Evolutionary conservation across 495 filamentous ascomycete species (phyloP), one percentile per base, ranked within the genome.

Genomic region (Amniculicola lignicola): DNA sequence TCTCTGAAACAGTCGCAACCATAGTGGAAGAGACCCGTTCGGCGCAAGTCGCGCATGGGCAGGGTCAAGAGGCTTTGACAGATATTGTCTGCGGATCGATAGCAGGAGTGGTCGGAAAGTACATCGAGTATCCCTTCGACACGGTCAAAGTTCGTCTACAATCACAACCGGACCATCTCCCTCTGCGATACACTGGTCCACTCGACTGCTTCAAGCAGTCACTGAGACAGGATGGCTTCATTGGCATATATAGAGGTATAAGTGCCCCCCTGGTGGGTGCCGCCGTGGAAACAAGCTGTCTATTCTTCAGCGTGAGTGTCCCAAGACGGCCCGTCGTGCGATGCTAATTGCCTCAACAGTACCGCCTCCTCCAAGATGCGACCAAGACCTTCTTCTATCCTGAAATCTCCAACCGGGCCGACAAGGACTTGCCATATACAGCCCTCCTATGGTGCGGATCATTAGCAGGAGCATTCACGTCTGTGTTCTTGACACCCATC

Each of bases 71-170:
- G 37, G 70, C 69, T 10, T n/a, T 72, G 18, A 66, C 70, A 52
- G 69, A 72, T 37, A 65, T 74, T 28, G 54, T 61, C 11, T 74
- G 69, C 54, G 71, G 71, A 23, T 67, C 65, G 22, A 69, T 82
- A 21, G 91, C 91, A 35, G 94, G 94, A 54, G 84, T 93, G 51
- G 86, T 87, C 19, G 94, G 93, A 56, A 99, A 99, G 75, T 82
- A 88, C 58, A 89, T 99, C 64, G 94, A 99, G 66, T 99, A 94
- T 68, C 94, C 94, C 25, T 97, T 97, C 70, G 94, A 99, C 74
- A 99, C 94, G 0, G 85, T 99, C 62, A 99, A 99, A 76, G 93
- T 88, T 38, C 79, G 83, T 21, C 73, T 89, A 3, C 86, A 89
- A 67, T 85, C 85, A 3, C 93, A 96, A 69, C 89, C 90, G 6